Evolutionary conservation across 2,329 filamentous ascomycete genomes (phyloP).

Genomic region (Ophiostoma australiae): DNA sequence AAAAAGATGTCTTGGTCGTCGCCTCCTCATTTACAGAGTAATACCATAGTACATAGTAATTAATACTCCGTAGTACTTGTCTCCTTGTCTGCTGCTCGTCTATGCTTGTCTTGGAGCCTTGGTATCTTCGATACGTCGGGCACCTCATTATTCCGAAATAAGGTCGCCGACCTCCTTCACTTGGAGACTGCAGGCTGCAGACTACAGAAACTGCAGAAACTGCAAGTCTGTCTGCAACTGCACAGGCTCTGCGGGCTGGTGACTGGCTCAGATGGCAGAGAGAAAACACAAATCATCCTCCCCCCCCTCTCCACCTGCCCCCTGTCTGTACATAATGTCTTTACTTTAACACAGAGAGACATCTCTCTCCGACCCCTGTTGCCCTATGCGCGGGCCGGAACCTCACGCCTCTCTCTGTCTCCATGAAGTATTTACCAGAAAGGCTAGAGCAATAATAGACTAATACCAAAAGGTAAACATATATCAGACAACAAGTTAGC

Average conservation of each 20-base stretch:
- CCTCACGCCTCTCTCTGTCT: not conserved
- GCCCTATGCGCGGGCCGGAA: slow-evolving; percentile 16
- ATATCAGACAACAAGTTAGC: not conserved
- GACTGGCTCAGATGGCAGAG: not conserved
- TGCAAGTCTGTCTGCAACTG: too few species aligned
- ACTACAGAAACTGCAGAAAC: too few species aligned
- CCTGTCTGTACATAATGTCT: slow-evolving; percentile 1
- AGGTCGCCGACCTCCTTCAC: slow-evolving; percentile 26
- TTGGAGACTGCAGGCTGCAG: not conserved
- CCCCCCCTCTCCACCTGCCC: slow-evolving; percentile 6
- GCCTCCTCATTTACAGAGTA: not conserved
- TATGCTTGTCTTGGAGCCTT: slow-evolving; percentile 4
- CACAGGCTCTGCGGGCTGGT: not conserved
- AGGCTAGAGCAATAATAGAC: not conserved
- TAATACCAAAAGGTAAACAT: not conserved
- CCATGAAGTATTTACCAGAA: not conserved
- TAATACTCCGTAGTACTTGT: not conserved
- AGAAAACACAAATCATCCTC: slow-evolving; percentile 5
- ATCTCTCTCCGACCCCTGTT: not conserved
- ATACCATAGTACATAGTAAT: too few species aligned
- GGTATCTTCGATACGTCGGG: slow-evolving; percentile 8
- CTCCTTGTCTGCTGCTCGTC: not conserved
- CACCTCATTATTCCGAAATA: slow-evolving; percentile 14
- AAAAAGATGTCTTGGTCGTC: not conserved
- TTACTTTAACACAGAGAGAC: not conserved